These are phyloP conservation scores for Diaporthe humulicola DNA, from an alignment of 2,329 filamentous ascomycete genomes.

Conservation along the genomic window DNA sequence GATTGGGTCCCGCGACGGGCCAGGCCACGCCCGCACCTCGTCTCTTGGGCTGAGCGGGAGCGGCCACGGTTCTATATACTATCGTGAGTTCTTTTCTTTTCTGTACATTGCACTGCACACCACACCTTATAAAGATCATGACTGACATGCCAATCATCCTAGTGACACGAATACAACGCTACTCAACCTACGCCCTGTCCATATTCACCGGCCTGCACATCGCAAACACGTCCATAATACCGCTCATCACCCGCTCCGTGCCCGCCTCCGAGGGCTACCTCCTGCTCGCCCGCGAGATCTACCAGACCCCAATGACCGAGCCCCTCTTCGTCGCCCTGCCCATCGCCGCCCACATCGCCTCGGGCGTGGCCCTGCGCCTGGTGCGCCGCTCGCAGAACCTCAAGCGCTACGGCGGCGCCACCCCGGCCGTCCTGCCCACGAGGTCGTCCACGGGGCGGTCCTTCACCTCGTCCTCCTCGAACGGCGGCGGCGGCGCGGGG, in stretches of 20 bases:
- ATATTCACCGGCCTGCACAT: constrained; percentile 84
- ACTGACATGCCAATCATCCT: background rate
- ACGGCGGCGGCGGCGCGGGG: constrained; percentile 45
- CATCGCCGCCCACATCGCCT: constrained; percentile 79
- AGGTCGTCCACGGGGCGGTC: constrained; percentile 47
- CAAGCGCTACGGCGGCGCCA: constrained; percentile 80
- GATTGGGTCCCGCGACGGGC: background rate
- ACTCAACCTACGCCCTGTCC: constrained; percentile 88
- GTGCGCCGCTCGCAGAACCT: constrained; percentile 80
- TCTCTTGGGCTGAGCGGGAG: constrained; percentile 70
- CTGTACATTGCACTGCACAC: constrained; percentile 43
- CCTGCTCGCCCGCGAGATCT: constrained; percentile 90
- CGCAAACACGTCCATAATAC: constrained; percentile 85
- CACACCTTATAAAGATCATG: background rate
- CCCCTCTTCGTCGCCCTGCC: constrained; percentile 84
- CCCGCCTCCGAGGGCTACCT: constrained; percentile 85
- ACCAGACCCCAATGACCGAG: constrained; percentile 86
- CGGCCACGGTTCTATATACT: constrained; percentile 80
- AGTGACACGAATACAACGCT: constrained; percentile 84
- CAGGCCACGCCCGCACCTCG: constrained; percentile 49
- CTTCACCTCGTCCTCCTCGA: constrained; percentile 47
- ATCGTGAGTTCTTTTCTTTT: constrained; percentile 67
- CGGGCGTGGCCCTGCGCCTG: constrained; percentile 82
- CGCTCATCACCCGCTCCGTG: constrained; percentile 79
- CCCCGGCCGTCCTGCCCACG: constrained; percentile 62